Base-by-base conservation (phyloP, 1,139 yeast species). In the Meyerozyma carpophila region DNA sequence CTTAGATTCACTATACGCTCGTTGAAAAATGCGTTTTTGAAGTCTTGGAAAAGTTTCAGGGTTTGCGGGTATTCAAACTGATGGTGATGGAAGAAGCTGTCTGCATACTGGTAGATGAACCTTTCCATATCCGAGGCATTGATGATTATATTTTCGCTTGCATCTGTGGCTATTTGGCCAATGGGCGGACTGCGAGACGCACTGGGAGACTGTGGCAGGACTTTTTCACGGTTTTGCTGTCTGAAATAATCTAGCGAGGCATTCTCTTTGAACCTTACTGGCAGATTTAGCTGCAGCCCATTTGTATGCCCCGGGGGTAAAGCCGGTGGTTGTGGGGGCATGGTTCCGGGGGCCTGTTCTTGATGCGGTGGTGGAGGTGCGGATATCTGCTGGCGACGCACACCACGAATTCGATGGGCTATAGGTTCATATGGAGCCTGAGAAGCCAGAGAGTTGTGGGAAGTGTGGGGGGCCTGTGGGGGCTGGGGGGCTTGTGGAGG, bases 61-160 rank as follows among this genome's bases (percentile, higher is more conserved):
- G 81, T 74, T 52, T 75, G 75, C 1, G 77, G 75, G 49, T 75
- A 78, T 36, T 71, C 74, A 47, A 57, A 63, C 45, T 68, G 71
- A 53, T 70, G 68, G 41, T 70, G 70, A 43, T 62, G 66, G 56
- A 76, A 76, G 49, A 75, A 76, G 29, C 67, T 54, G 50, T 74
- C 80, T 3, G 77, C 79, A 58, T 71, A 72, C 56, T 71, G 66
- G 51, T 69, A 73, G 37, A 76, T 65, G 43, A 76, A 73, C 41
- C 73, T 58, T 50, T 76, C 81, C 43, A 76, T 72, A 48, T 74
- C 80, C 8, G 64, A 55, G 3, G 75, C 68, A 41, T 59, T 61
- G n/a, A 70, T 62, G 20, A 8, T 34, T 5, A 10, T 9, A 14
- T 5, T 8, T 18, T 34, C 37, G 10, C 20, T 16, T 13, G 34